These are phyloP conservation scores for Solanum pinnatisectum DNA, from an alignment of 257 asterid genomes.

Conservation along the genomic window DNA sequence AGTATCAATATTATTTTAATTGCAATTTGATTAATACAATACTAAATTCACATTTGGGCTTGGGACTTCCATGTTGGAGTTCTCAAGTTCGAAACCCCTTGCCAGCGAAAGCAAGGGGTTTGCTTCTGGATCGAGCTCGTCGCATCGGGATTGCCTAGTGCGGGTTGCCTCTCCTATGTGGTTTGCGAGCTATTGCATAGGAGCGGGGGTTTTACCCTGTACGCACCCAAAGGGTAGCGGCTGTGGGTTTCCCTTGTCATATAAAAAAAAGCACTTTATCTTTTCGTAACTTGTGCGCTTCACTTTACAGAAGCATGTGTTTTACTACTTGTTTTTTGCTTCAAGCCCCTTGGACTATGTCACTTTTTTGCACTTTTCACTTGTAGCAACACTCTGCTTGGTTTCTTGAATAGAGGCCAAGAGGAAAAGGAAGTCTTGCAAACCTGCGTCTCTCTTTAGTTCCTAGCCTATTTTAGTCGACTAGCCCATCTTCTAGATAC, in stretches of 20 bases:
- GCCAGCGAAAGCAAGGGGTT: no score
- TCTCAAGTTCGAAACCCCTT: no score
- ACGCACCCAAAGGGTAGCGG: no score
- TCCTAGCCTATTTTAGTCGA: background rate
- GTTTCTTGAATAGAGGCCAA: background rate
- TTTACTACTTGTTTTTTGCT: background rate
- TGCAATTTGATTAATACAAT: background rate
- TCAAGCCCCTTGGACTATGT: background rate
- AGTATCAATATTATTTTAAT: background rate
- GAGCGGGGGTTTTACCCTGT: no score
- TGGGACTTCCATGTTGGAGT: no score
- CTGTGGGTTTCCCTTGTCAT: no score
- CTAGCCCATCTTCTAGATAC: background rate
- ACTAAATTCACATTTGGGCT: background rate
- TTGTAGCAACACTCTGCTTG: background rate
- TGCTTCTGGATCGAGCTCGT: no score
- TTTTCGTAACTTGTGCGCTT: background rate
- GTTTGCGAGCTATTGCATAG: no score
- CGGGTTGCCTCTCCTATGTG: no score
- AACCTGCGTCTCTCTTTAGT: background rate
- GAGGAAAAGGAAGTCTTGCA: background rate
- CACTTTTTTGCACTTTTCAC: background rate
- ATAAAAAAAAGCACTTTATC: background rate
- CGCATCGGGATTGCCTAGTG: no score
- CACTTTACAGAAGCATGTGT: background rate